Evolutionary conservation across 2,329 filamentous ascomycete species (phyloP), one percentile per base, ranked within the genome.

Genomic region (Myriangium duriaei): DNA sequence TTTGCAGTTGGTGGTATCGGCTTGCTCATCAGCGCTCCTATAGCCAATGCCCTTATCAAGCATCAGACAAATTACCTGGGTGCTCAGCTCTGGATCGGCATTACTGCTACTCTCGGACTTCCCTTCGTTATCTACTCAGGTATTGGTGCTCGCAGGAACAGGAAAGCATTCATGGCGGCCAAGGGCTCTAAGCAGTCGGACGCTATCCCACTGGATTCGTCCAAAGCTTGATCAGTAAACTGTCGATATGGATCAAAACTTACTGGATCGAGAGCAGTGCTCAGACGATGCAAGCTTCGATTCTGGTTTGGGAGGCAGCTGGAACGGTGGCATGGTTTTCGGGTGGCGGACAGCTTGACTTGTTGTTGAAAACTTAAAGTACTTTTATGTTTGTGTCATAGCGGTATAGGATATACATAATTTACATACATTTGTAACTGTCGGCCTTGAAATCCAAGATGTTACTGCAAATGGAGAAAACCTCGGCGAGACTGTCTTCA

Each of bases 11-110:
- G 30, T 2, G 39, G 39, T 2, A n/a, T 37, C 12, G 34, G 39
- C 14, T 28, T 41, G 4, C 28, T 37, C 11, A 34, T 41, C 9
- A 34, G 34, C 15, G 28, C 34, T 18, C 39, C 39, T 10, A 29
- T 37, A 6, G 39, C 19, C 17, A 37, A 24, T 11, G 26, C 35
- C 14, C 17, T 30, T 10, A 28, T 32, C 26, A 30, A 32, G 12
- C 26, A 26, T n/a, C 18, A 29, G 5, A n/a, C 7, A 7, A 26
- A 26, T 7, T 26, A 7, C 21, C 21, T 26, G 14, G 30, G 29
- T 5, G 30, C 36, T 11, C 30, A 32, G 17, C 17, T 39, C 11
- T 32, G 29, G 36, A 19, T 32, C 12, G 36, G 36, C n/a, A 33
- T 33, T 30, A 33, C 36, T 4, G 28, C 32, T 19, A 18, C 36